Conservation (phyloP, 805 yeast genomes). For the Kluyveromyces lactis region DNA sequence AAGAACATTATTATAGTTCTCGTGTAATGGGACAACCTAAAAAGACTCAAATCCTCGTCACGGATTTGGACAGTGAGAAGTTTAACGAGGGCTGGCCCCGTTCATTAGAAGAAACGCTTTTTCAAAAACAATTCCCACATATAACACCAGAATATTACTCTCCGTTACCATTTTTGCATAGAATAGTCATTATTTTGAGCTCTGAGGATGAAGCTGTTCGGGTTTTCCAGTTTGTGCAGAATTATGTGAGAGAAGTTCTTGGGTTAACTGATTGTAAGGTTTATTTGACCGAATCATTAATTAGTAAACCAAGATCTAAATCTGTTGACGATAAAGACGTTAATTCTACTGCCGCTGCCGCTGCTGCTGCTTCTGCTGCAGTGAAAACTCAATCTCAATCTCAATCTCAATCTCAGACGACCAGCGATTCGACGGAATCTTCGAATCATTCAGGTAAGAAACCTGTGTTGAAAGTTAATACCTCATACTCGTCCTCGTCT, state of each 20-base stretch:
- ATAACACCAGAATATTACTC: conserved; percentile 27
- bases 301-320: conserved; percentile 23
- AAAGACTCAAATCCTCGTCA: conserved; percentile 26
- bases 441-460: background rate
- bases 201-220: conserved; percentile 16
- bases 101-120: conserved; percentile 16
- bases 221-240: conserved; percentile 17
- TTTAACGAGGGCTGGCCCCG: conserved; percentile 23
- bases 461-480: conserved; percentile 23
- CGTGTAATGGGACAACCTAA: background rate
- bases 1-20: too few species aligned
- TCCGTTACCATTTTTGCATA: conserved; percentile 34
- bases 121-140: conserved; percentile 18
- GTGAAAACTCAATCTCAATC: too few species aligned
- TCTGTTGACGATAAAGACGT: conserved; percentile 7
- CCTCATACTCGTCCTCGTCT: conserved; percentile 5
- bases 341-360: background rate
- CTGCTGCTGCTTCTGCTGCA: too few species aligned
- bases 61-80: conserved; percentile 21
- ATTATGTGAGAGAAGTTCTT: conserved; percentile 6
- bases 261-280: conserved; percentile 15
- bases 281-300: conserved; percentile 29
- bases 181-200: conserved; percentile 33
- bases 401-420: too few species aligned
- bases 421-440: too few species aligned